These are phyloP conservation scores for Volvariella volvacea DNA, from an alignment of 1,284 basidiomycete genomes.

Conservation along the genomic window DNA sequence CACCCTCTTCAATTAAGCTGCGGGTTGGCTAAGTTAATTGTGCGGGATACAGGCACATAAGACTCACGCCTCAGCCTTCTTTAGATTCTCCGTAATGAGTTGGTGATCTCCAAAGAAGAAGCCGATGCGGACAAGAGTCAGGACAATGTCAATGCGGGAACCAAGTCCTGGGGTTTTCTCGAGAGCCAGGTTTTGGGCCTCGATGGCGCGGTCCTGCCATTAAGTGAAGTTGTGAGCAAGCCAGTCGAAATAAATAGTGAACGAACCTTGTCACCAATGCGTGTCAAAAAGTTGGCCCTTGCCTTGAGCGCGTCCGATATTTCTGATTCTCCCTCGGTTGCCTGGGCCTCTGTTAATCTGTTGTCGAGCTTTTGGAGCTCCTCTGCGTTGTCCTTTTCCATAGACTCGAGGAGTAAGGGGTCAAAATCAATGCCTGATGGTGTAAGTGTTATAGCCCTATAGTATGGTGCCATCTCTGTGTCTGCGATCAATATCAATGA, in stretches of 20 bases:
- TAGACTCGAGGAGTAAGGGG: slow-evolving; percentile 51
- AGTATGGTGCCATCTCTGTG: slow-evolving; percentile 86
- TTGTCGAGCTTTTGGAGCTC: slow-evolving; percentile 77
- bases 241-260: not conserved
- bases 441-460: slow-evolving; percentile 47
- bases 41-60: not conserved
- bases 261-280: slow-evolving; percentile 87
- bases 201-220: slow-evolving; percentile 61
- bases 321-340: slow-evolving; percentile 91
- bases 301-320: slow-evolving; percentile 84
- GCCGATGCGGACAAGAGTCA: slow-evolving; percentile 86
- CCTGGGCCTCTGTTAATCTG: slow-evolving; percentile 79
- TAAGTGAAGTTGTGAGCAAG: slow-evolving; percentile 1
- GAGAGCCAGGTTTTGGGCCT: slow-evolving; percentile 80
- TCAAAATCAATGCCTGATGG: slow-evolving; percentile 41
- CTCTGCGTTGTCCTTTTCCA: slow-evolving; percentile 74
- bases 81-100: slow-evolving; percentile 69
- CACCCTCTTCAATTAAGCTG: slow-evolving; percentile 91
- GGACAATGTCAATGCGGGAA: slow-evolving; percentile 87
- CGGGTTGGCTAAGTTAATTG: not conserved
- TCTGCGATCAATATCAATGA: slow-evolving; percentile 1
- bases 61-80: slow-evolving; percentile 77
- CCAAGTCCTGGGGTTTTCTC: slow-evolving; percentile 93
- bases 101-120: slow-evolving; percentile 86
- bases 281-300: slow-evolving; percentile 82